Conservation (phyloP, 2,329 filamentous ascomycete species). For the Colletotrichum coccodes region DNA sequence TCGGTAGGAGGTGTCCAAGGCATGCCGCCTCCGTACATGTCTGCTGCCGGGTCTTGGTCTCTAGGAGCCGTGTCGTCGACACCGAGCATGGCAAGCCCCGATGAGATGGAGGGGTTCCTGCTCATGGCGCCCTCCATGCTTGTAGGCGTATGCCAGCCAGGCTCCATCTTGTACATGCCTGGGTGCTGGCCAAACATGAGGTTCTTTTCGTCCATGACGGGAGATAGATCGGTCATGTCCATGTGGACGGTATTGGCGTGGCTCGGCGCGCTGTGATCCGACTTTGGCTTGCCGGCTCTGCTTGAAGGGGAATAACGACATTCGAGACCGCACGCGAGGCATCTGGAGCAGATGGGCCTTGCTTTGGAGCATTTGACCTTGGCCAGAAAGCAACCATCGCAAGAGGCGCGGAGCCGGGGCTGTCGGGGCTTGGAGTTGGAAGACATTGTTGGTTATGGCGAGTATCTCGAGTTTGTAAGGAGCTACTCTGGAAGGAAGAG, state of each 20-base stretch:
- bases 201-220: conserved; percentile 40
- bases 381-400: conserved; percentile 64
- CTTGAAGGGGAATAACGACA: conserved; percentile 65
- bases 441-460: conserved; percentile 30
- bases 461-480: conserved; percentile 4
- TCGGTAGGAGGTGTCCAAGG: conserved; percentile 53
- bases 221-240: conserved; percentile 37
- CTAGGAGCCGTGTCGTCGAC: conserved; percentile 40
- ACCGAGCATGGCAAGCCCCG: conserved; percentile 43
- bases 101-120: conserved; percentile 46
- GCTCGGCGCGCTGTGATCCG: conserved; percentile 39
- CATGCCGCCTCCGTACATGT: conserved; percentile 48
- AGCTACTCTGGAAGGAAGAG: conserved; percentile 15
- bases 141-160: conserved; percentile 50
- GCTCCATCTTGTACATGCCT: conserved; percentile 48
- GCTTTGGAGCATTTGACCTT: conserved; percentile 67
- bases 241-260: conserved; percentile 35
- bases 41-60: conserved; percentile 36
- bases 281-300: conserved; percentile 59
- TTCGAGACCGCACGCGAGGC: conserved; percentile 58
- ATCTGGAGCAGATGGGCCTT: conserved; percentile 63
- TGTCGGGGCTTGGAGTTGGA: conserved; percentile 46
- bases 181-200: conserved; percentile 42
- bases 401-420: conserved; percentile 58
- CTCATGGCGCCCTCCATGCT: conserved; percentile 46